Conservation (phyloP, 768 basidiomycete genomes). For the Dioszegia aurantiaca region DNA sequence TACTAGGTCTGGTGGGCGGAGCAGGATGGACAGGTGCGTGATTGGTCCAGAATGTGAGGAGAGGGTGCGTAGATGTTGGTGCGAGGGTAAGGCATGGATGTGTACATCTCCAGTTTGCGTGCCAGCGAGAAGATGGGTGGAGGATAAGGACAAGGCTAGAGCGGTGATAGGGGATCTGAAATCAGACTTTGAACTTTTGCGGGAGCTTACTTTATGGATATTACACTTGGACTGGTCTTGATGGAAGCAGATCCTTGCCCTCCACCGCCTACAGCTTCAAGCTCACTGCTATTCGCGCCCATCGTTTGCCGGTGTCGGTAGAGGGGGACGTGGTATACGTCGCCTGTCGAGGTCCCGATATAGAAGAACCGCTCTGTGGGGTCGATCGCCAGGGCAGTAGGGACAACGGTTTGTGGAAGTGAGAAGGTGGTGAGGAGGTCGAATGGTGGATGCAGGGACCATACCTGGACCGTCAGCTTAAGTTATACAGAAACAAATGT, state of each 20-base stretch:
- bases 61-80: constrained; percentile 81
- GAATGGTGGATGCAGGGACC: constrained; percentile 57
- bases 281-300: constrained; percentile 14
- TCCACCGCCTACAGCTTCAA: constrained; percentile 43
- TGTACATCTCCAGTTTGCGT: constrained; percentile 70
- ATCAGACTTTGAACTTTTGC: constrained; percentile 26
- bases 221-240: constrained; percentile 49
- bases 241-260: constrained; percentile 34
- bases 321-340: constrained; percentile 74
- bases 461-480: constrained; percentile 30
- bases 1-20: constrained; percentile 81
- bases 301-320: constrained; percentile 56
- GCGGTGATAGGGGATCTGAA: constrained; percentile 69
- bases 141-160: constrained; percentile 72
- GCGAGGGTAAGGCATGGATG: constrained; percentile 82
- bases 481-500: not conserved
- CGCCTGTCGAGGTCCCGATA: constrained; percentile 72
- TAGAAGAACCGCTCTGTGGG: constrained; percentile 84
- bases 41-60: constrained; percentile 58
- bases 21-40: constrained; percentile 70
- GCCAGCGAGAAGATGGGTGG: constrained; percentile 76
- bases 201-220: constrained; percentile 63
- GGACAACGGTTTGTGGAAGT: constrained; percentile 72
- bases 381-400: constrained; percentile 65
- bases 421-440: constrained; percentile 80